phyloP scores from a whole-genome alignment of 306 rosid genomes.

The Vigna reflexopilosa region DNA sequence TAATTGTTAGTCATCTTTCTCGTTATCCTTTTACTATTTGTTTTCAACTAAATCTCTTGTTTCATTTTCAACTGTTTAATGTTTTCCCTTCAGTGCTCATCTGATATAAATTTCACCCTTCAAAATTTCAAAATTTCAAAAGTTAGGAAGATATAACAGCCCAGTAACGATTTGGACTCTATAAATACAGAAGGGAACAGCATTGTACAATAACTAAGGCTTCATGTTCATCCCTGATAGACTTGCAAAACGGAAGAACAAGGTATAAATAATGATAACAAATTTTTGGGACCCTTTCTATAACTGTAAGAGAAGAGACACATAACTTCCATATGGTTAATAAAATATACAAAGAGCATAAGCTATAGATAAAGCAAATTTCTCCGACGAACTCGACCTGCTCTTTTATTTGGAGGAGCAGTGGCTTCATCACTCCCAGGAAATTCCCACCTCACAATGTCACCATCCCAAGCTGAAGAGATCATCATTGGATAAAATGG shows the following conservation, averaged over 20 bases:
- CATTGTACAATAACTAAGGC: not conserved
- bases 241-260: conserved; percentile 27
- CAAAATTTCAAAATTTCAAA: not conserved
- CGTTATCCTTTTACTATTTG: too few relatives aligned
- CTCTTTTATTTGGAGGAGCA: conserved; percentile 36
- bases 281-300: conserved; percentile 19
- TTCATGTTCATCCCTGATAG: conserved; percentile 29
- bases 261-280: conserved; percentile 31
- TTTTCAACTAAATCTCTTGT: too few relatives aligned
- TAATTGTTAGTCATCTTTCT: too few relatives aligned
- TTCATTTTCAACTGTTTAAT: too few relatives aligned
- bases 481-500: conserved; percentile 58
- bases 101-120: not conserved
- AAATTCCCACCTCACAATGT: conserved; percentile 64
- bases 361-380: conserved; percentile 30
- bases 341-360: conserved; percentile 37
- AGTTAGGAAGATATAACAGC: not conserved
- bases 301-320: not conserved
- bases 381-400: conserved; percentile 43
- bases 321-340: conserved; percentile 8
- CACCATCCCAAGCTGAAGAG: conserved; percentile 66
- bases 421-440: conserved; percentile 49
- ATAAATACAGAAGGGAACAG: not conserved
- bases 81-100: not conserved
- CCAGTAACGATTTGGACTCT: not conserved